Evolutionary conservation across 371 early-diverging fungal species (phyloP), one percentile per base, ranked within the genome.

Genomic region (Mortierella sp.): DNA sequence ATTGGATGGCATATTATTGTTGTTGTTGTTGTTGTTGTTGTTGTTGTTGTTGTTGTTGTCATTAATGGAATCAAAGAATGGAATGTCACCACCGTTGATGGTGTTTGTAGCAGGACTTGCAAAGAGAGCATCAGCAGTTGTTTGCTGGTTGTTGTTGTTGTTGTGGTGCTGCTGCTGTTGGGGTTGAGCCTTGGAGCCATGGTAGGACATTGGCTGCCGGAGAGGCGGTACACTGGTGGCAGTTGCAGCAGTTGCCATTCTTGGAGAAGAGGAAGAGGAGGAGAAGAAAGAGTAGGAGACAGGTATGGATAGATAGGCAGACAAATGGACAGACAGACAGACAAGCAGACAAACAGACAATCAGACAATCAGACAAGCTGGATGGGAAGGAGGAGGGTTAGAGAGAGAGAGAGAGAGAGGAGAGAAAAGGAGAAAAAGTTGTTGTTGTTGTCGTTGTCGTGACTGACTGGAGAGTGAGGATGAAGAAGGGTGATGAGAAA

Each of bases 91-190:
- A 38, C 50, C 61, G 28, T 61, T 61, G 67, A 45, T 41, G 50
- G n/a, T 38, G 32, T 32, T 22, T 63, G 19, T 21, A 19, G 68
- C 59, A 19, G 70, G 67, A 21, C 67, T 64, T 15, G 66, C 74
- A 52, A 79, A 79, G 52, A 79, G 80, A 22, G 75, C 70, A 64
- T 79, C 80, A 10, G 80, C 80, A 5, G 28, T 28, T 28, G 80
- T 73, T 15, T 66, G 70, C 38, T 58, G 50, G 24, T 28, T 65
- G 15, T 19, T 38, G 24, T 28, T 65, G 15, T 19, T 38, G 58
- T 24, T 64, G 48, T 16, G 45, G 16, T n/a, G 10, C 36, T 32
- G 8, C 28, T 9, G 55, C 19, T 45, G 45, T 45, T 41, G 62
- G 58, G 63, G n/a, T 28, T 11, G 61, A 15, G 52, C 7, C 48